These are phyloP conservation scores for Triticum aestivum DNA, from an alignment of 176 grass and related monocot species.

Conservation along the genomic window DNA sequence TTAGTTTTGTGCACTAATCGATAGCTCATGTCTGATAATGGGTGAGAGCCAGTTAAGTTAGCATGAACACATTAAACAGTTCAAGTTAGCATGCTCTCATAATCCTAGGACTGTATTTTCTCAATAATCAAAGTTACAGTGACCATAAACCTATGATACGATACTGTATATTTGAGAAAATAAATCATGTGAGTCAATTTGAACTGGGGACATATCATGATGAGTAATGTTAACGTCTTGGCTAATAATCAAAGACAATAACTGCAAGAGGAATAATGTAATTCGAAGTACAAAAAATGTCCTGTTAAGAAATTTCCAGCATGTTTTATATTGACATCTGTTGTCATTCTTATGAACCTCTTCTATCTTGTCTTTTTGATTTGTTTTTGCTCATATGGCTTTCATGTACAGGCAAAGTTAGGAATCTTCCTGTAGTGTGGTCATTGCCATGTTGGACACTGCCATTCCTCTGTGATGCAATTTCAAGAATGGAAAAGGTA, in stretches of 20 bases:
- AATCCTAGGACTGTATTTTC: too few relatives aligned
- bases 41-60: too few relatives aligned
- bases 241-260: neutral
- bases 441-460: slow-evolving; percentile 85
- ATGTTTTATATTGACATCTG: neutral
- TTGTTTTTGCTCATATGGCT: neutral
- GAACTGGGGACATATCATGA: too few relatives aligned
- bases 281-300: neutral
- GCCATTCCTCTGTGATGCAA: slow-evolving; percentile 77
- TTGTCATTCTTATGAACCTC: neutral
- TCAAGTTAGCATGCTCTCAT: too few relatives aligned
- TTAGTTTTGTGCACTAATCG: too few relatives aligned
- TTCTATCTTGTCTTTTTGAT: neutral
- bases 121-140: too few relatives aligned
- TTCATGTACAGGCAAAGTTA: slow-evolving; percentile 71
- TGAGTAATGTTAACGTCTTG: neutral
- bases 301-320: neutral
- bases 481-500: slow-evolving; percentile 87
- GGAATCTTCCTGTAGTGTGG: slow-evolving; percentile 89
- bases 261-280: too few relatives aligned
- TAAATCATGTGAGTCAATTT: too few relatives aligned
- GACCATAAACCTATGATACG: too few relatives aligned
- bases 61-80: too few relatives aligned
- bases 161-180: too few relatives aligned
- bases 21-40: too few relatives aligned